Conservation (phyloP, 345 rosid genomes). For the Zanthoxylum bungeanum region DNA sequence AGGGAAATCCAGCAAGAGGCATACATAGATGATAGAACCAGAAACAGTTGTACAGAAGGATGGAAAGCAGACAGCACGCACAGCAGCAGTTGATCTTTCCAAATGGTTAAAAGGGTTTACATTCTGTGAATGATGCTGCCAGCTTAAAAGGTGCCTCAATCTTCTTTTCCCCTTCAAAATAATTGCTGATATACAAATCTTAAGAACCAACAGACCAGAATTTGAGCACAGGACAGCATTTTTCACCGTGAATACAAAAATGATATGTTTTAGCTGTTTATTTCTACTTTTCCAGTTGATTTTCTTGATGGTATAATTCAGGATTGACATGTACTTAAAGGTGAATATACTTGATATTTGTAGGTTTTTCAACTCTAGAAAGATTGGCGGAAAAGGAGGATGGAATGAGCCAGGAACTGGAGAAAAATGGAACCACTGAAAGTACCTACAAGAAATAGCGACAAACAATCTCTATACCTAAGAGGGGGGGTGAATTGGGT, state of each 20-base stretch:
- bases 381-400: conserved; percentile 94
- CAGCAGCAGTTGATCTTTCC: conserved; percentile 80
- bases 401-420: conserved; percentile 79
- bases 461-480: too few relatives aligned
- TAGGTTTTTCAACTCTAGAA: conserved; percentile 55
- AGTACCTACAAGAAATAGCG: too few relatives aligned
- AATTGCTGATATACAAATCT: background rate
- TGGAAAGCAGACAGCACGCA: conserved; percentile 56
- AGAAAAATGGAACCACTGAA: conserved; percentile 58
- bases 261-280: background rate
- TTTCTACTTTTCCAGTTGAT: background rate
- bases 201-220: background rate
- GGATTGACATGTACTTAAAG: background rate
- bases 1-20: conserved; percentile 79
- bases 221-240: background rate
- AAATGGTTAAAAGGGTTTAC: conserved; percentile 82
- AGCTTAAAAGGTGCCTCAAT: conserved; percentile 62
- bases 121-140: conserved; percentile 53
- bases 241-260: background rate
- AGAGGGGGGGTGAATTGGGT: too few relatives aligned
- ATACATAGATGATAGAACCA: conserved; percentile 43
- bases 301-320: background rate
- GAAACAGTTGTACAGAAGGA: conserved; percentile 51
- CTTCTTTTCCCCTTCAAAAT: background rate
- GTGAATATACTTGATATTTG: conserved; percentile 3